These are phyloP conservation scores for Talaromyces sp. DNA, from an alignment of 2,329 filamentous ascomycete genomes.

Conservation along the genomic window DNA sequence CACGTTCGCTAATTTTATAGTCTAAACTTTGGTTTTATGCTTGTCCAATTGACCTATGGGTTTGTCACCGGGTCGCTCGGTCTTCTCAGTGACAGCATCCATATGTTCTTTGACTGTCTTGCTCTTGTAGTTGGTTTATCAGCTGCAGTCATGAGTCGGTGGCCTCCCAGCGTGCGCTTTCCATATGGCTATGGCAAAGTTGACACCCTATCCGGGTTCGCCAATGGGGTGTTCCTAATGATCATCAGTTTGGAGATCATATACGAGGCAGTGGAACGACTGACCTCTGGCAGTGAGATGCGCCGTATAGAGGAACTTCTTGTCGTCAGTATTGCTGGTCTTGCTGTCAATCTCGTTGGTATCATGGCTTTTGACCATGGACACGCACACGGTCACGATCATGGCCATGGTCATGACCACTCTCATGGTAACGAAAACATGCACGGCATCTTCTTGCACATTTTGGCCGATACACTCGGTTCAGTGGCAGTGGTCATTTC, in stretches of 20 bases:
- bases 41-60: conserved; percentile 89
- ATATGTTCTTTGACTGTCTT: conserved; percentile 99
- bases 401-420: conserved; percentile 43
- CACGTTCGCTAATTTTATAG: conserved; percentile 46
- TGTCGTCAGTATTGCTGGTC: conserved; percentile 78
- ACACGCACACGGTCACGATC: conserved; percentile 49
- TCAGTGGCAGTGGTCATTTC: conserved; percentile 93
- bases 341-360: conserved; percentile 87
- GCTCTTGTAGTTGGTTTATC: conserved; percentile 86
- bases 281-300: conserved; percentile 79
- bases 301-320: conserved; percentile 82
- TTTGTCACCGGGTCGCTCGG: conserved; percentile 90
- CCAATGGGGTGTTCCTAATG: conserved; percentile 93
- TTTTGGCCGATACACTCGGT: conserved; percentile 89
- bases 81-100: conserved; percentile 93
- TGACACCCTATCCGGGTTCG: conserved; percentile 92
- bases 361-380: conserved; percentile 78
- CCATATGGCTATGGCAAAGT: conserved; percentile 97
- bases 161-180: conserved; percentile 83
- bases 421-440: conserved; percentile 90
- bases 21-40: conserved; percentile 92
- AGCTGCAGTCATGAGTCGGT: conserved; percentile 92
- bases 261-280: conserved; percentile 85
- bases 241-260: conserved; percentile 94
- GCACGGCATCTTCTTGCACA: conserved; percentile 94